Evolutionary conservation across 2,329 filamentous ascomycete species (phyloP).

Genomic region (Nemania diffusa): DNA sequence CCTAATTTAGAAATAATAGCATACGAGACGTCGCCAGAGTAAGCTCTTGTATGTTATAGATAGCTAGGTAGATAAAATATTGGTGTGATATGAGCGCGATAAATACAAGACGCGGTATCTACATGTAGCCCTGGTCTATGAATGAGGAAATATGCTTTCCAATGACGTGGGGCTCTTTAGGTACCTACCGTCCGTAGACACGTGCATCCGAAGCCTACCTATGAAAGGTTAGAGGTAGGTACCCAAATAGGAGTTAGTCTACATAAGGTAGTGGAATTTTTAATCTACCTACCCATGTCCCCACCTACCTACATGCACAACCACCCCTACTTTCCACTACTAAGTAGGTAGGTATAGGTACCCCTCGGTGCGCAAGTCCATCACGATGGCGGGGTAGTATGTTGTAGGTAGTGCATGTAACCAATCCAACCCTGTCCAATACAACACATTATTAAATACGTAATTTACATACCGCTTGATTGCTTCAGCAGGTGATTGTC

Average conservation of each 20-base stretch:
- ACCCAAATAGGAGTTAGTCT: too few relatives aligned
- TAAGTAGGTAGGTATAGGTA: too few relatives aligned
- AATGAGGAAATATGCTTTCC: slow-evolving; percentile 25
- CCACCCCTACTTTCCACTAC: too few relatives aligned
- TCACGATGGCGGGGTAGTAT: slow-evolving; percentile 4
- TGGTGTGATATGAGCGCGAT: slow-evolving; percentile 9
- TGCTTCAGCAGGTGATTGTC: neutral
- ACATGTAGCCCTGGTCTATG: neutral
- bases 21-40: too few relatives aligned
- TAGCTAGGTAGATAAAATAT: neutral
- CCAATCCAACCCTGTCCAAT: neutral
- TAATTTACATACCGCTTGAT: neutral
- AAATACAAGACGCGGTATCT: slow-evolving; percentile 5
- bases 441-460: neutral
- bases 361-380: neutral
- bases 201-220: slow-evolving; percentile 1
- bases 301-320: too few relatives aligned
- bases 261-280: too few relatives aligned
- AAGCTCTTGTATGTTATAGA: neutral
- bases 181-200: too few relatives aligned
- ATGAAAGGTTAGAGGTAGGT: neutral
- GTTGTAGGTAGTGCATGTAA: neutral
- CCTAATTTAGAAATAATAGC: neutral
- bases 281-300: too few relatives aligned
- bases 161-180: slow-evolving; percentile 15